Evolutionary conservation across 2,329 filamentous ascomycete species (phyloP), one percentile per base, ranked within the genome.

Genomic region (Pseudocercospora macadamiae): DNA sequence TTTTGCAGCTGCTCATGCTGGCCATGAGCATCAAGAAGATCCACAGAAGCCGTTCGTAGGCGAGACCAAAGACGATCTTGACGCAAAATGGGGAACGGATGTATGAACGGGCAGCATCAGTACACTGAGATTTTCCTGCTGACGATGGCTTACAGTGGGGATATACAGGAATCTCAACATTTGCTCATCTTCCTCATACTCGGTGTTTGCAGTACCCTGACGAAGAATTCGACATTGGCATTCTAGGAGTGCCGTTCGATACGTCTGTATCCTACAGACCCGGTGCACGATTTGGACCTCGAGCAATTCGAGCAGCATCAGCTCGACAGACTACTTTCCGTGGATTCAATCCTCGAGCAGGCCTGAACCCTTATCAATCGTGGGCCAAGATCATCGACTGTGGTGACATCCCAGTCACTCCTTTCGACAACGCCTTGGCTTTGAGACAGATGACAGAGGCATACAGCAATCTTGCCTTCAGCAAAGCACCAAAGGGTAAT

Each of bases 341-440:
- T 39, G 89, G 89, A 70, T 92, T 89, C 82, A 96, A 96, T 75
- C 85, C 89, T 2, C 86, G 91, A 19, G 91, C 91, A 1, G 83
- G 82, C 36, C 83, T 96, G 65, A 97, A 96, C 74, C 91, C 93
- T 0, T 96, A 95, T 77, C 79, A 80, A 37, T 88, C 83, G 55
- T 93, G 89, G 89, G 89, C 90, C 0, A 85, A 56, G 25, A 85
- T 96, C 59, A 80, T 93, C 51, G 93, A 97, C 79, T 97, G 93
- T 73, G 93, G 93, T 49, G 93, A 96, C 73, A 91, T 47, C 3
- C 91, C 93, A 25, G 82, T 96, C 65, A 90, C 89, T 0, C 92
- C 92, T 0, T 88, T 96, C 67, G 91, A 96, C 77, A 96, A 96
- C 73, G 85, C 80, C 1, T 80, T 96, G 14, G 93, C 93, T 0